Base-by-base conservation (phyloP, 805 yeast genomes). In the Nakazawaea wyomingensis region DNA sequence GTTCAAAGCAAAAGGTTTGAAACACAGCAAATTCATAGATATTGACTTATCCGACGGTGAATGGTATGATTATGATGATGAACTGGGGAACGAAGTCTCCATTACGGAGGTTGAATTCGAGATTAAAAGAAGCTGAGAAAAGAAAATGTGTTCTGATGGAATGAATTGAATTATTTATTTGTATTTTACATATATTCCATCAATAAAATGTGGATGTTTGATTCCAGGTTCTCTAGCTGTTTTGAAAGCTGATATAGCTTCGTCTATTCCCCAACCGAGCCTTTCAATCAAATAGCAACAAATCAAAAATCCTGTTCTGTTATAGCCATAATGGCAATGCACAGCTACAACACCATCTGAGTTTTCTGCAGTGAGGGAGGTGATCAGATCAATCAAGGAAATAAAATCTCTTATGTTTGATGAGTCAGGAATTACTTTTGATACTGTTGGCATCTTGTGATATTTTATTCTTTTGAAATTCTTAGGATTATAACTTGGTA, bases 41-140 rank as follows among this genome's bases (percentile, higher is more conserved):
- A 74, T 88, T 20, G 93, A 84, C 44, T 65, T 89, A 22, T 74
- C 70, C 29, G 96, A 86, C 20, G 80, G 77, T 41, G 98, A 93
- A 57, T 90, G 96, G 90, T 93, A 82, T 57, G 99, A 93, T 54
- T 93, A 90, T 57, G 98, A 93, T 59, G 98, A 93, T 44, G 76
- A 80, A 50, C 81, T 84, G 6, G 76, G 78, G 10, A 76, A 68
- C 34, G 97, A 91, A 61, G 96, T 89, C 16, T 78, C 90, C 18
- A 74, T 93, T 13, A 79, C 85, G 1, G 90, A 86, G 3, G 68
- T 80, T n/a, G 56, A 62, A 34, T 90, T 93, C 83, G 75, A 72
- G 8, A 68, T 91, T 34, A 63, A 68, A 27, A 39, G 45, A 33
- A 30, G 58, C 60, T 48, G 21, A n/a, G n/a, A n/a, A n/a, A n/a